Base-by-base conservation (phyloP, 345 rosid genomes). In the Acer negundo region DNA sequence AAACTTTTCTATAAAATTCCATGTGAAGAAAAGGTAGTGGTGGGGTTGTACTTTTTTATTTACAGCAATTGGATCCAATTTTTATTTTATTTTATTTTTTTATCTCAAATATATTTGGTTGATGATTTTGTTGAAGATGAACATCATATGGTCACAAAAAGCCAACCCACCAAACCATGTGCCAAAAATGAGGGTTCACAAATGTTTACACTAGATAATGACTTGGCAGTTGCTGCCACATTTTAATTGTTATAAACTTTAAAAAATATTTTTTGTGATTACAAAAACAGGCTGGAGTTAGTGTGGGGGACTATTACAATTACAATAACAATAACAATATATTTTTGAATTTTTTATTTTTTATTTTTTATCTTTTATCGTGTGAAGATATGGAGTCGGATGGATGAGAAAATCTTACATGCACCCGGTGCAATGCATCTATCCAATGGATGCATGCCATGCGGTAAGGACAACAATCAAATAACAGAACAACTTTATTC, bases 11-110 rank as follows among this genome's bases (percentile, higher is more conserved):
- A 59, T 68, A 35, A 35, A 31, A 31, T 44, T 74, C 56, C 74
- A 74, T 62, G 75, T 49, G 74, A 46, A 61, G 42, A 61, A 46
- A 61, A 74, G 69, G 58, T 28, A 10, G 62, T 51, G 20, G 17
- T 46, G 38, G 70, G 42, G 20, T 12, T 62, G 28, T 68, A 44
- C 47, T 35, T 47, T 62, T 20, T 35, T 6, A 35, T 42, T 64
- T 7, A 10, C 7, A 2, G 1, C 19, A 53, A 72, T 23, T 67
- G 62, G n/a, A 7, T 28, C 35, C 73, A n/a, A 3, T 20, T 28
- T 15, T 19, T 20, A 42, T 42, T 15, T 3, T 47, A n/a, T 26
- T 35, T 46, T 10, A 9, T 62, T 7, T 46, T 46, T n/a, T 42
- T 7, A 42, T 1, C 38, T 35, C 38, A 35, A 0, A 35, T 35